Evolutionary conservation across 768 basidiomycete species (phyloP).

Genomic region (Kwoniella sp.): DNA sequence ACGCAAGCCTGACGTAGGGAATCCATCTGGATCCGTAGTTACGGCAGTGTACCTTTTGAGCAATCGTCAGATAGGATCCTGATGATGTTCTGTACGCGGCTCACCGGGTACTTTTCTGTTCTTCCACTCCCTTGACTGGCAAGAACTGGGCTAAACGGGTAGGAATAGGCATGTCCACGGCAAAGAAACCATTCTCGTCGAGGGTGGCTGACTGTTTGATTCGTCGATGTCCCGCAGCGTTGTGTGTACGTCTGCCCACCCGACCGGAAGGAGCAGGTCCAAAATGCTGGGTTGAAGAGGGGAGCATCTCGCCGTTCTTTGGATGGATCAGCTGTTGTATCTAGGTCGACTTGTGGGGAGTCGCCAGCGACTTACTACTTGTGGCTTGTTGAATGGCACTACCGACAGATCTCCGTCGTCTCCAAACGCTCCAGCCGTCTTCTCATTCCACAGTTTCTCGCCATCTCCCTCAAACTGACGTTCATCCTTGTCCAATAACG

Average conservation of each 20-base stretch:
- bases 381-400: constrained; percentile 22
- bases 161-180: constrained; percentile 52
- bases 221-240: constrained; percentile 39
- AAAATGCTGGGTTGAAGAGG: constrained; percentile 48
- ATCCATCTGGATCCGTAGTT: constrained; percentile 91
- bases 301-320: constrained; percentile 15
- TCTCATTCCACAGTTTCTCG: constrained; percentile 26
- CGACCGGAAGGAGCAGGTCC: constrained; percentile 54
- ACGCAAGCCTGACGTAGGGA: constrained; percentile 77
- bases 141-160: constrained; percentile 51
- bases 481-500: constrained; percentile 20
- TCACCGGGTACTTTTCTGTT: constrained; percentile 48
- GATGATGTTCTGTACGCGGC: not conserved
- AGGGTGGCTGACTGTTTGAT: constrained; percentile 51
- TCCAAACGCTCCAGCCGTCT: constrained; percentile 3
- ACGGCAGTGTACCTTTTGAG: constrained; percentile 82
- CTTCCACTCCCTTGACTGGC: constrained; percentile 51
- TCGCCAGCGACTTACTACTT: not conserved
- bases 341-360: too few relatives aligned
- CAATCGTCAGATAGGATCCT: constrained; percentile 58
- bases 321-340: not conserved
- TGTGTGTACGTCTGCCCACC: constrained; percentile 46
- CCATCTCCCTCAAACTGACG: not conserved
- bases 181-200: constrained; percentile 51
- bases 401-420: constrained; percentile 38